Evolutionary conservation across 2,329 filamentous ascomycete genomes (phyloP).

Genomic region (Scedosporium boydii): DNA sequence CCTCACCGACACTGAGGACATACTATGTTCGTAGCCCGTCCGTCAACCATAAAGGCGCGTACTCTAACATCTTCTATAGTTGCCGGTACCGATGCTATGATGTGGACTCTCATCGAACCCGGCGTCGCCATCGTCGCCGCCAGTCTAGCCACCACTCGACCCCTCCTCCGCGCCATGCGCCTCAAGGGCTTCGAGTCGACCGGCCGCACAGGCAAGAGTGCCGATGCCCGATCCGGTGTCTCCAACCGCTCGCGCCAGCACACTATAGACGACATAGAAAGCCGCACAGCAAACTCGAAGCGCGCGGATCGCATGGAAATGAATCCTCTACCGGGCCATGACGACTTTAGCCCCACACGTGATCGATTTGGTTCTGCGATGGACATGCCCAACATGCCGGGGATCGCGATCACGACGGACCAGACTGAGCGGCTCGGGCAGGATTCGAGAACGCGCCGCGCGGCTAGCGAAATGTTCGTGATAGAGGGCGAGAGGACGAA

Average conservation of each 20-base stretch:
- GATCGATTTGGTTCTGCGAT: not conserved
- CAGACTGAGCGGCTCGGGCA: not conserved
- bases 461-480: constrained; percentile 25
- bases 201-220: constrained; percentile 22
- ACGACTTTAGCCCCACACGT: not conserved
- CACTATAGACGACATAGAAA: not conserved
- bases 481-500: constrained; percentile 20
- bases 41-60: too few species aligned
- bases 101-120: constrained; percentile 49
- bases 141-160: constrained; percentile 44
- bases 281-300: not conserved
- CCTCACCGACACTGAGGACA: constrained; percentile 32
- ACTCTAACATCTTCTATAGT: constrained; percentile 14
- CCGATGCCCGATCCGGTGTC: constrained; percentile 18
- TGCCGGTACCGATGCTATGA: constrained; percentile 40
- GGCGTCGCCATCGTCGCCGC: constrained; percentile 45
- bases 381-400: not conserved
- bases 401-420: not conserved
- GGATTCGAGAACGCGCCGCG: constrained; percentile 11
- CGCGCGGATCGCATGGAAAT: constrained; percentile 19
- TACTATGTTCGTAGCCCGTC: constrained; percentile 31
- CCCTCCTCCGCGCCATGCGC: constrained; percentile 38
- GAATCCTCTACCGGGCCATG: not conserved
- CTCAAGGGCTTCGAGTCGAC: constrained; percentile 36
- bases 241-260: not conserved